phyloP scores from a whole-genome alignment of 441 rosid genomes.

The Macaranga tanarius region DNA sequence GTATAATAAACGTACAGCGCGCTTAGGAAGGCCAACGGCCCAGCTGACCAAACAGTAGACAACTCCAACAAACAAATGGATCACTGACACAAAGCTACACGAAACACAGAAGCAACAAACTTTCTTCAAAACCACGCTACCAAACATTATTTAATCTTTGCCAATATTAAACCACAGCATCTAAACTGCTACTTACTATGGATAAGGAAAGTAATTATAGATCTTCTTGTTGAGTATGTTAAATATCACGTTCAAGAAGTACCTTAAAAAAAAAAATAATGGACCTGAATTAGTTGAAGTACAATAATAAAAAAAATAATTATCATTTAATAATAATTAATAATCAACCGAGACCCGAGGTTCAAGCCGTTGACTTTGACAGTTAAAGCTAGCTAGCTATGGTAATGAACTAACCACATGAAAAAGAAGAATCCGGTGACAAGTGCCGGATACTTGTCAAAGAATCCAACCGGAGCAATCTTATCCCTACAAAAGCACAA shows the following conservation, averaged over 20 bases:
- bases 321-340: neutral
- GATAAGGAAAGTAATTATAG: constrained; percentile 94
- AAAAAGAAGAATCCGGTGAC: constrained; percentile 94
- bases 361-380: constrained; percentile 1
- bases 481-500: constrained; percentile 46
- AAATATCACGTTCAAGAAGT: constrained; percentile 90
- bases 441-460: constrained; percentile 65
- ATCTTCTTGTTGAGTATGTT: constrained; percentile 97
- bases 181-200: constrained; percentile 59
- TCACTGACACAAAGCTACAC: constrained; percentile 82
- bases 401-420: constrained; percentile 64
- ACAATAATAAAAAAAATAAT: neutral
- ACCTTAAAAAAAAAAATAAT: too few relatives aligned
- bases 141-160: neutral
- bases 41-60: constrained; percentile 85
- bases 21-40: constrained; percentile 92
- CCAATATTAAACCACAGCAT: neutral
- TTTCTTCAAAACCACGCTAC: constrained; percentile 1
- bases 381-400: constrained; percentile 9
- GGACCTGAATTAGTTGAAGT: too few relatives aligned
- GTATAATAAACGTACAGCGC: constrained; percentile 62
- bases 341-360: neutral
- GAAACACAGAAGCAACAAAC: neutral
- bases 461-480: constrained; percentile 60
- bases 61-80: constrained; percentile 90